Evolutionary conservation across 306 rosid species (phyloP), one percentile per base, ranked within the genome.

Genomic region (Cicer bijugum): DNA sequence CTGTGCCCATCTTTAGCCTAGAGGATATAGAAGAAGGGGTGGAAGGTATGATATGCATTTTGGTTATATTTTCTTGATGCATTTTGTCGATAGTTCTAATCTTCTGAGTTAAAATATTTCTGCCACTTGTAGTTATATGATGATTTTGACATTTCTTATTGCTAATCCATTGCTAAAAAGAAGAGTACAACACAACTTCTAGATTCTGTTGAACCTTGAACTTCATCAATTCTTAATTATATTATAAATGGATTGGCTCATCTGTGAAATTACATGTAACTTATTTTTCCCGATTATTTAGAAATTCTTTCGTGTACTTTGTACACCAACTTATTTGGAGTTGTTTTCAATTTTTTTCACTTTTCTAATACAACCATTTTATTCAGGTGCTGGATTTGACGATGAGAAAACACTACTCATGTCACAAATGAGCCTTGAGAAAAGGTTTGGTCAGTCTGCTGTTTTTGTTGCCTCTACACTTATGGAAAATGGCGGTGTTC

Each of bases 401-500:
- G 98, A 94, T 61, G 98, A 94, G 82, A 94, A 94, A 82, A 69
- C 98, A 3, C 81, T 91, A 52, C 88, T 91, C 8, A 94, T 94
- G 97, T 91, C 99, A 38, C 97, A 94, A 87, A 87, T 87, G 99
- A 94, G 97, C 75, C 91, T 94, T 12, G 98, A 94, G 89, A 86
- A 89, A 78, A 87, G 97, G 83, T 94, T 94, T 74, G 98, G 98
- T 40, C 97, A 91, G 75, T 94, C 98, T 52, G 89, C 90, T 71
- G 97, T 89, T 71, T 94, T 94, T 47, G 98, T 94, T 76, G 98
- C 96, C 65, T 94, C 98, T 0, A 94, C 98, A 4, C 97, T 94
- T 6, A 94, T 94, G 98, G 98, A 94, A 84, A 94, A 95, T 45
- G 99, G 99, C 7, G 99, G 99, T 12, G 97, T 95, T 67, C 99